These are phyloP conservation scores for Nitzschia sp. DNA, from an alignment of 108 stramenopile species.

Conservation along the genomic window DNA sequence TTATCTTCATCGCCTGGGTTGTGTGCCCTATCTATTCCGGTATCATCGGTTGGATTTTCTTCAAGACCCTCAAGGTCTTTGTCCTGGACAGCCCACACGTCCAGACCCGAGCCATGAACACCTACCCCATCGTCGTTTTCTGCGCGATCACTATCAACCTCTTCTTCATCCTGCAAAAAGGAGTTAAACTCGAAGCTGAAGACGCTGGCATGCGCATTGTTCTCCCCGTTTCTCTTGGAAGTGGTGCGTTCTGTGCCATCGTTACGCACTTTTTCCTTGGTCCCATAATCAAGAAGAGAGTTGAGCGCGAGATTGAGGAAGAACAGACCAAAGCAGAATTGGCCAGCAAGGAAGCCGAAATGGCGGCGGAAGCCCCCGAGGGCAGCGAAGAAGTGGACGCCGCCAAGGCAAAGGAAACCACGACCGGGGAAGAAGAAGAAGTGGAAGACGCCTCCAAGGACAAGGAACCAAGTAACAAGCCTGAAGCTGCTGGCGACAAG, in stretches of 20 bases:
- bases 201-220: no score
- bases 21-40: slow-evolving; percentile 56
- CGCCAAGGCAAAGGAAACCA: background rate
- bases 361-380: background rate
- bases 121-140: slow-evolving; percentile 57
- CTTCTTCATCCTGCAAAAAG: slow-evolving; percentile 35
- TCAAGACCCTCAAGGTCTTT: slow-evolving; percentile 22
- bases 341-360: background rate
- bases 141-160: slow-evolving; percentile 44
- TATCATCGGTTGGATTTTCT: slow-evolving; percentile 37
- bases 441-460: background rate
- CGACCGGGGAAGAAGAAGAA: background rate
- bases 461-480: background rate
- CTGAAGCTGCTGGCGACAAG: background rate
- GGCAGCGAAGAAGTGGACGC: background rate
- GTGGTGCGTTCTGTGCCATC: slow-evolving; percentile 26
- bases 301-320: slow-evolving; percentile 13
- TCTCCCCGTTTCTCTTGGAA: background rate
- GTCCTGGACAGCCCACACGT: slow-evolving; percentile 39
- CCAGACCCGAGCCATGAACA: slow-evolving; percentile 39
- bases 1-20: slow-evolving; percentile 66
- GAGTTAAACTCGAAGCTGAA: background rate
- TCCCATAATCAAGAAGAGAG: slow-evolving; percentile 25
- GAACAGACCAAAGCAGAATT: background rate
- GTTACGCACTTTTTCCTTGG: slow-evolving; percentile 38